Evolutionary conservation across 805 yeast genomes (phyloP).

Genomic region (Wickerhamomyces tratensis): DNA sequence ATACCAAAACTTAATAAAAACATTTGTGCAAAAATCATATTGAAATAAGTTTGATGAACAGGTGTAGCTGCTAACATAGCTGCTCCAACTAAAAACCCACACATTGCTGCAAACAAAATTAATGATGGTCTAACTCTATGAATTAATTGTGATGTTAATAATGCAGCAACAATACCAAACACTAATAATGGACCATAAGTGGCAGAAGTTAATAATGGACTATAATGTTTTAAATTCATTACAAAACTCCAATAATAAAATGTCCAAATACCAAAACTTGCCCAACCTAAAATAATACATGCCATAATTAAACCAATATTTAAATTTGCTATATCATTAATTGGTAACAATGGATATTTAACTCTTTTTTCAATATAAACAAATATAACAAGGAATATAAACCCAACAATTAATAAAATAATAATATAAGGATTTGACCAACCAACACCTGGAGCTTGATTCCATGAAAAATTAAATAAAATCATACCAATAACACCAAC

Average conservation of each 20-base stretch:
- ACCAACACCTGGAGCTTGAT: constrained; percentile 66
- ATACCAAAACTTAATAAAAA: constrained; percentile 58
- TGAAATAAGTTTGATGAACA: constrained; percentile 48
- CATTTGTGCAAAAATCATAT: constrained; percentile 45
- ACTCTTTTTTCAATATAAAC: constrained; percentile 35
- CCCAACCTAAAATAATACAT: constrained; percentile 61
- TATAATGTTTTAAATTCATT: constrained; percentile 37
- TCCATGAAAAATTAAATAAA: constrained; percentile 60
- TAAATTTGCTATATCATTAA: constrained; percentile 28
- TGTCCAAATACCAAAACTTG: constrained; percentile 68
- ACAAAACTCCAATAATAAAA: constrained; percentile 48
- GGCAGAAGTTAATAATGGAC: constrained; percentile 36
- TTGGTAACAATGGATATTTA: constrained; percentile 44
- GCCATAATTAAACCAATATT: constrained; percentile 38
- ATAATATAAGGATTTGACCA: constrained; percentile 55
- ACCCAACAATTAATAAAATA: constrained; percentile 43
- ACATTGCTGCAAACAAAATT: constrained; percentile 39
- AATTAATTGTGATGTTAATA: constrained; percentile 39
- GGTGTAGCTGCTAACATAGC: constrained; percentile 48
- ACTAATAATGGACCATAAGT: constrained; percentile 37
- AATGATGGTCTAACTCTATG: constrained; percentile 37
- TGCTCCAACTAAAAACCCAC: constrained; percentile 45
- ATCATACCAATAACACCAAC: constrained; percentile 53
- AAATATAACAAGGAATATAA: constrained; percentile 33
- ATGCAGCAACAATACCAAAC: constrained; percentile 47